phyloP scores from a whole-genome alignment of 768 basidiomycete genomes.

The Xanthoconium stramineum region DNA sequence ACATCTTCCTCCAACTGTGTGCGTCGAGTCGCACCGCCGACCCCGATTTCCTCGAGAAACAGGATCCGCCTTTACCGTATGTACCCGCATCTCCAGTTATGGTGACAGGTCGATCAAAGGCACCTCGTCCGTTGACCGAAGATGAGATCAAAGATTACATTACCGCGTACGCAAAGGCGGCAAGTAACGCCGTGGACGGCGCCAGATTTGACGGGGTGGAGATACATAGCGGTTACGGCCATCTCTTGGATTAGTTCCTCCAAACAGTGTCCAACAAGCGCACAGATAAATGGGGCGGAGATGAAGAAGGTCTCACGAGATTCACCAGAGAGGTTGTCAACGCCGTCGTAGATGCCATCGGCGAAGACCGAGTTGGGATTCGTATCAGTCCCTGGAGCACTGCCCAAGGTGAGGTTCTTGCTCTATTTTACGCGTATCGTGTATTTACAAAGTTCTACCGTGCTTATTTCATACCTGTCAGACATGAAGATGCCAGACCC shows the following conservation, averaged over 20 bases:
- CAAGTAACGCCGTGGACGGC: too few relatives aligned
- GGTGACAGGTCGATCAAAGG: background rate
- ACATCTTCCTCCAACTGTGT: conserved; percentile 2
- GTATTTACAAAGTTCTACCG: too few relatives aligned
- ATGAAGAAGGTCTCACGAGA: background rate
- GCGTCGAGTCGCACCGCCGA: background rate
- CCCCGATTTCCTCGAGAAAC: background rate
- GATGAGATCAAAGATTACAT: background rate
- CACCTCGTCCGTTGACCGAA: background rate
- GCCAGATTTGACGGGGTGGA: too few relatives aligned
- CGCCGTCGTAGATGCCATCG: background rate
- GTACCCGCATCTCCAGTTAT: background rate
- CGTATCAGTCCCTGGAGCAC: too few relatives aligned
- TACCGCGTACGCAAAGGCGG: background rate
- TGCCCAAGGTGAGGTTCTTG: background rate
- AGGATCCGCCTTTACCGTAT: background rate
- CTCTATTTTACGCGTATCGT: too few relatives aligned
- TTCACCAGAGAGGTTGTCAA: background rate
- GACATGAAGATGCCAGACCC: background rate
- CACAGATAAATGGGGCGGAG: too few relatives aligned
- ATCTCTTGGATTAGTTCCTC: background rate
- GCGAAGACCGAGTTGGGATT: background rate
- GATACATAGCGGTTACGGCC: background rate
- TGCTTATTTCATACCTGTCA: background rate
- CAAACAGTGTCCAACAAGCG: too few relatives aligned